Evolutionary conservation across 495 filamentous ascomycete genomes (phyloP).

Genomic region (Penicillium simplicissimum): DNA sequence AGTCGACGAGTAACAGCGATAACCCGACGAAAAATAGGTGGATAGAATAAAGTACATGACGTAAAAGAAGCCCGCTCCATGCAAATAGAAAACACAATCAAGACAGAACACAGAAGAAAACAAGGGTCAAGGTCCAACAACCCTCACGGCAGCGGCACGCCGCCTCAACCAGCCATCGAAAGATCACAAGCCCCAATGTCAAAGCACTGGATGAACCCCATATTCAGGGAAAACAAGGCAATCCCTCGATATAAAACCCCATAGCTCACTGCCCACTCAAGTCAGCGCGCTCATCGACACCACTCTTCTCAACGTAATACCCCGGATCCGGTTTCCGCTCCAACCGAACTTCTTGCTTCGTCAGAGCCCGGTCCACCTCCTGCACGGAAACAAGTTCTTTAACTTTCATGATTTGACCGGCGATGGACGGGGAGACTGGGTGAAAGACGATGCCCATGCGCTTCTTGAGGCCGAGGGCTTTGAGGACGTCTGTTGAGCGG

Average conservation of each 20-base stretch:
- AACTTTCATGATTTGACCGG: slow-evolving; percentile 95
- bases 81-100: slow-evolving; percentile 32
- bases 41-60: slow-evolving; percentile 29
- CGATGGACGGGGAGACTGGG: slow-evolving; percentile 76
- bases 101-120: slow-evolving; percentile 16
- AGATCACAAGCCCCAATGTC: not conserved
- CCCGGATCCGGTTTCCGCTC: slow-evolving; percentile 79
- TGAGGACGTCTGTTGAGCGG: slow-evolving; percentile 78
- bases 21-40: slow-evolving; percentile 13
- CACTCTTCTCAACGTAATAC: slow-evolving; percentile 77
- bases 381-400: slow-evolving; percentile 90
- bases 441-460: slow-evolving; percentile 91
- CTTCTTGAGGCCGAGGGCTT: slow-evolving; percentile 84
- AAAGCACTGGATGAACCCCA: not conserved
- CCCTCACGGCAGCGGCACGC: not conserved
- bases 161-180: not conserved
- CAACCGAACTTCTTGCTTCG: slow-evolving; percentile 69
- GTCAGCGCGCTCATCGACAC: slow-evolving; percentile 33
- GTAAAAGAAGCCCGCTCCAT: slow-evolving; percentile 44
- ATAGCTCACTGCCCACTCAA: slow-evolving; percentile 15
- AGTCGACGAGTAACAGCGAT: slow-evolving; percentile 20
- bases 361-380: slow-evolving; percentile 74
- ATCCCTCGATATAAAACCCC: not conserved
- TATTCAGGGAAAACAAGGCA: not conserved
- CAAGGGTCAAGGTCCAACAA: not conserved